Conservation (phyloP, 2,329 filamentous ascomycete species). For the Scleromitrula shiraiana region DNA sequence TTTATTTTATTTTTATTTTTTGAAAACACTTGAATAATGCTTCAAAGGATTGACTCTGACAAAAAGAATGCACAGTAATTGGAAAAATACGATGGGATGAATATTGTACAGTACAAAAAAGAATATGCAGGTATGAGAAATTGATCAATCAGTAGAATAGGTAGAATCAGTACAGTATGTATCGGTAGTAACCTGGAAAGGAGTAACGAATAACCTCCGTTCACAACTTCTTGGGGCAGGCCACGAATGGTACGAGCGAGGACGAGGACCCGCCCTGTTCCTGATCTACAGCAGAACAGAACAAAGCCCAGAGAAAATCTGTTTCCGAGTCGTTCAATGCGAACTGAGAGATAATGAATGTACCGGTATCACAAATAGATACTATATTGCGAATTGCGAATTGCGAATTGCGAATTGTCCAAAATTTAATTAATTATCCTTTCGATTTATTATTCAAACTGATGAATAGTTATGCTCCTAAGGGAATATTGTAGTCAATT, state of each 20-base stretch:
- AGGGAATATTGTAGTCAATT: no score
- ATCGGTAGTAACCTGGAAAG: no score
- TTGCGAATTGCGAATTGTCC: background rate
- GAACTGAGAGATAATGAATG: background rate
- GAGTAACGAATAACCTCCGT: slow-evolving; percentile 5
- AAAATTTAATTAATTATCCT: no score
- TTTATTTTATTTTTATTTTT: no score
- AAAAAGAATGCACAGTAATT: slow-evolving; percentile 4
- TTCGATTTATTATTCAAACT: no score
- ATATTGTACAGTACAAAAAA: background rate
- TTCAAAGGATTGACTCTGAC: background rate
- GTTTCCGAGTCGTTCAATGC: slow-evolving; percentile 1
- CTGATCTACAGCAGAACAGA: slow-evolving; percentile 4
- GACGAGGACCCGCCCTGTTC: slow-evolving; percentile 7
- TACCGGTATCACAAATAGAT: background rate
- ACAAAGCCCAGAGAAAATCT: slow-evolving; percentile 1
- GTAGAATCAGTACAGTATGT: background rate
- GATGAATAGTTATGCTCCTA: no score
- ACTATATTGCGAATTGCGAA: background rate
- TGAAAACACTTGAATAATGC: background rate
- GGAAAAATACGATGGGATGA: background rate
- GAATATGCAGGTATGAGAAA: background rate
- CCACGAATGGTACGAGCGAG: slow-evolving; percentile 7
- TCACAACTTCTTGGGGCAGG: slow-evolving; percentile 1
- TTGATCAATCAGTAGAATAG: background rate